Evolutionary conservation across 208 protist species (phyloP).

Genomic region (Wallacemonas collosoma): DNA sequence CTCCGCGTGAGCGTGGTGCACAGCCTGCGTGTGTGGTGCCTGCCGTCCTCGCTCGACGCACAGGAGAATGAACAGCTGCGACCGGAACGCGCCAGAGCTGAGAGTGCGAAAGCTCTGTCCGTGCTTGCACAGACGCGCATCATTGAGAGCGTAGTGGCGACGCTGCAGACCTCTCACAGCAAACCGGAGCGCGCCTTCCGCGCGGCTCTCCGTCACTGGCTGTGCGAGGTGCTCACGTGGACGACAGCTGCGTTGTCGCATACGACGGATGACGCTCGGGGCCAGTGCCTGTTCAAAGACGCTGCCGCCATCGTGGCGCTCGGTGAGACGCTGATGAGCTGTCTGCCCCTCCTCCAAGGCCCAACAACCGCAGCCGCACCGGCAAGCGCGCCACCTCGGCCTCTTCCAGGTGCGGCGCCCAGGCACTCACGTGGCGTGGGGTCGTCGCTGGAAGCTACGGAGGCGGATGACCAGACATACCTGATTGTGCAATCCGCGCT

Average conservation of each 20-base stretch:
- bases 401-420: background rate
- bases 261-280: background rate
- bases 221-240: background rate
- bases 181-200: background rate
- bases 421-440: background rate
- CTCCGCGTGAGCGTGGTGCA: constrained; percentile 5
- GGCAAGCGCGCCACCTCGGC: background rate
- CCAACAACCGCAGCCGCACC: background rate
- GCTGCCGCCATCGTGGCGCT: background rate
- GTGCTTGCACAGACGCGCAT: background rate
- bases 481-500: background rate
- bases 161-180: background rate
- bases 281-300: background rate
- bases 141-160: background rate
- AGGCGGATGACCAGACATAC: background rate
- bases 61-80: no score
- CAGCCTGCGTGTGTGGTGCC: background rate
- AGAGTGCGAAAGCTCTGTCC: background rate
- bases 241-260: background rate
- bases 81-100: no score
- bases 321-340: background rate
- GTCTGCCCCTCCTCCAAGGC: background rate
- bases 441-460: background rate
- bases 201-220: background rate
- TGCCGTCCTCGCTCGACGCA: background rate